These are phyloP conservation scores for Candida ponderosae DNA, from an alignment of 805 yeast genomes.

Conservation along the genomic window DNA sequence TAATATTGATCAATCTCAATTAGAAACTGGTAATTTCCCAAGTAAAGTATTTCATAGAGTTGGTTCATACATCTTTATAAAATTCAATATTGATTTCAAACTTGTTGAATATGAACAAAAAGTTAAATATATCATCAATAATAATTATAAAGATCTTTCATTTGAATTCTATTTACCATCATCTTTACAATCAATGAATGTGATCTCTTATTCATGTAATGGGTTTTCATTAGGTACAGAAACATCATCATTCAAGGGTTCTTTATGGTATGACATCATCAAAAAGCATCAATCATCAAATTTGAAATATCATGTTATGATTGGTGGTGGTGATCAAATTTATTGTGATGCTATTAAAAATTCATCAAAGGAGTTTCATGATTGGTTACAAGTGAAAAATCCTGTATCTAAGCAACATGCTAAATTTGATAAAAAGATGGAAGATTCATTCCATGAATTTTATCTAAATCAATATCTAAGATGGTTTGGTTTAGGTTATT, in stretches of 20 bases:
- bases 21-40: constrained; percentile 36
- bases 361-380: constrained; percentile 40
- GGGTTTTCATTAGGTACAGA: constrained; percentile 78
- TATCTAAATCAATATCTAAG: constrained; percentile 67
- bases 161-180: constrained; percentile 70
- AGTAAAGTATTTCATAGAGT: constrained; percentile 36
- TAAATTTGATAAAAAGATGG: constrained; percentile 38
- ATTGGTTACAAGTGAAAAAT: constrained; percentile 57
- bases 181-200: constrained; percentile 60
- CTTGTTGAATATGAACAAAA: constrained; percentile 47
- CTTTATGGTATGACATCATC: constrained; percentile 82
- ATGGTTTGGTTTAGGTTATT: constrained; percentile 90
- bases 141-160: constrained; percentile 23
- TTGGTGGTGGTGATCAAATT: constrained; percentile 97
- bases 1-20: constrained; percentile 2
- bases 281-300: constrained; percentile 46
- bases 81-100: constrained; percentile 50
- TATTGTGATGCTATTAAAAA: constrained; percentile 77
- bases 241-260: constrained; percentile 59
- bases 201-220: constrained; percentile 80
- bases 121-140: constrained; percentile 55
- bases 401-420: constrained; percentile 37
- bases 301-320: constrained; percentile 80
- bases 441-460: constrained; percentile 49
- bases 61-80: constrained; percentile 49